Conservation (phyloP, 768 basidiomycete genomes). For the Russula compacta region DNA sequence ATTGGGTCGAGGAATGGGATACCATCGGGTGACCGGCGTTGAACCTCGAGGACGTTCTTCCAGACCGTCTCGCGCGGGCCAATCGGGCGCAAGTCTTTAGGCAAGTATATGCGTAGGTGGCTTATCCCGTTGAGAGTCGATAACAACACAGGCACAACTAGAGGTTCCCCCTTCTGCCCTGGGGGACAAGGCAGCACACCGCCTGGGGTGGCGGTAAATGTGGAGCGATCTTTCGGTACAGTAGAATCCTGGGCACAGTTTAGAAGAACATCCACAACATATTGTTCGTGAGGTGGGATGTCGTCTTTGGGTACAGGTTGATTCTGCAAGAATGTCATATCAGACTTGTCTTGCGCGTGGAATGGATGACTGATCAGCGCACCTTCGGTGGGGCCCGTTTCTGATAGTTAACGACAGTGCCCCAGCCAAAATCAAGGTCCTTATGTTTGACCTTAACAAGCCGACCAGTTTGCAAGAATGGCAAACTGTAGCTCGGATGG, state of each 20-base stretch:
- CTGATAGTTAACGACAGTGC: conserved; percentile 84
- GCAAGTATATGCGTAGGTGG: conserved; percentile 77
- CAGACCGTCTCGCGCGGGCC: conserved; percentile 72
- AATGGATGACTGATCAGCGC: conserved; percentile 9
- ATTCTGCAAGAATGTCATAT: conserved; percentile 34
- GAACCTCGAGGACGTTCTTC: conserved; percentile 89
- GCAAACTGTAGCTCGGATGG: conserved; percentile 89
- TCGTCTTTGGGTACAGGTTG: conserved; percentile 64
- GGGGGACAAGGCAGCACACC: conserved; percentile 68
- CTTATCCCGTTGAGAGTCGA: conserved; percentile 82
- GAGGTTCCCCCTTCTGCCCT: conserved; percentile 67
- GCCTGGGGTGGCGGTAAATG: conserved; percentile 47
- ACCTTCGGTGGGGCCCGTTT: conserved; percentile 83
- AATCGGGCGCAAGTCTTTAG: conserved; percentile 79
- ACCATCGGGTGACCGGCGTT: conserved; percentile 81
- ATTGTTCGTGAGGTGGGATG: conserved; percentile 77
- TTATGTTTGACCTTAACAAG: conserved; percentile 86
- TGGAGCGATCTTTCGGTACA: conserved; percentile 50
- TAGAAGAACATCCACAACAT: conserved; percentile 87
- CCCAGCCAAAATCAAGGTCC: conserved; percentile 93
- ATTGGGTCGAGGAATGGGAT: conserved; percentile 84
- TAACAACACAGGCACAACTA: conserved; percentile 82
- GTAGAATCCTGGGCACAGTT: conserved; percentile 59
- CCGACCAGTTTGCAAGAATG: conserved; percentile 87
- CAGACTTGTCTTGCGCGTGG: background rate